Evolutionary conservation across 2,329 filamentous ascomycete species (phyloP).

Genomic region (Phialophora tarda): DNA sequence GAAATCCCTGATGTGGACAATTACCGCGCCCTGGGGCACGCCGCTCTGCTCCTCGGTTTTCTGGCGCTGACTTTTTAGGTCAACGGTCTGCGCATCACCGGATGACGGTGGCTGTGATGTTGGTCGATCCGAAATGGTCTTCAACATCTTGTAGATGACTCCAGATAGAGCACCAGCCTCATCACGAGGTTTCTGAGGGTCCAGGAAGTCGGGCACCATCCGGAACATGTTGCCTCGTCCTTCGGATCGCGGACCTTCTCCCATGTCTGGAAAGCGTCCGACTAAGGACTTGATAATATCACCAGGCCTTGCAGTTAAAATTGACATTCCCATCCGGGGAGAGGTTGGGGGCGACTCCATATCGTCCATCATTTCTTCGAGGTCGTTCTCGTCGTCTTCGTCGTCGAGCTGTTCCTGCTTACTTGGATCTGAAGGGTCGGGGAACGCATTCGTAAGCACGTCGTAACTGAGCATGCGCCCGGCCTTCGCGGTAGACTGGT

Average conservation of each 20-base stretch:
- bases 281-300: slow-evolving; percentile 33
- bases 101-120: background rate
- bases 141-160: slow-evolving; percentile 17
- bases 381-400: slow-evolving; percentile 13
- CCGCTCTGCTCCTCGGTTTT: slow-evolving; percentile 53
- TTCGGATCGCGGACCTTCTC: slow-evolving; percentile 7
- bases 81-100: slow-evolving; percentile 29
- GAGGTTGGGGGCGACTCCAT: slow-evolving; percentile 20
- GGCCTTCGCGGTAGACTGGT: slow-evolving; percentile 19
- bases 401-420: slow-evolving; percentile 36
- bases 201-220: slow-evolving; percentile 21
- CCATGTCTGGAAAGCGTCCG: slow-evolving; percentile 26
- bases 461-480: slow-evolving; percentile 39
- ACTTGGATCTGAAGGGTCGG: slow-evolving; percentile 21
- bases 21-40: slow-evolving; percentile 49
- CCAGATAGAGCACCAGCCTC: slow-evolving; percentile 6
- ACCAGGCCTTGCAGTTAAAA: slow-evolving; percentile 32
- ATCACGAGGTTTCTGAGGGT: slow-evolving; percentile 13
- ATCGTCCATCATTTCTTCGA: slow-evolving; percentile 29
- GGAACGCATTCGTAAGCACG: slow-evolving; percentile 31
- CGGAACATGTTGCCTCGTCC: slow-evolving; percentile 10
- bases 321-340: slow-evolving; percentile 29
- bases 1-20: slow-evolving; percentile 81
- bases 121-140: slow-evolving; percentile 22
- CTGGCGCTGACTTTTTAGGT: slow-evolving; percentile 50